Evolutionary conservation across 306 rosid species (phyloP).

Genomic region (Macrotyloma uniflorum): DNA sequence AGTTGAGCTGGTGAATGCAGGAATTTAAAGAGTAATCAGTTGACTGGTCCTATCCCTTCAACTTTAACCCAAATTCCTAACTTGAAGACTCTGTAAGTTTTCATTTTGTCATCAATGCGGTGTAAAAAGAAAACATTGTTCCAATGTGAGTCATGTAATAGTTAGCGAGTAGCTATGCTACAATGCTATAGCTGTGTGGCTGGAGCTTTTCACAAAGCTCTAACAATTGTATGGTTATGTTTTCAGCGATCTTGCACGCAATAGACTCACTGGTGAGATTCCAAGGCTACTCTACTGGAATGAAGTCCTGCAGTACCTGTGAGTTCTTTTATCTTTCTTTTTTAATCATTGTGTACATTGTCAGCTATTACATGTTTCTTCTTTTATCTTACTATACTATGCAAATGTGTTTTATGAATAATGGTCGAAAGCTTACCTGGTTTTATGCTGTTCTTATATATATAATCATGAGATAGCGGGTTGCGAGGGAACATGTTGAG

Average conservation of each 20-base stretch:
- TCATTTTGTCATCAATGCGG: background rate
- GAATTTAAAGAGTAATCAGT: constrained; percentile 19
- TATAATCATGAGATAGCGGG: background rate
- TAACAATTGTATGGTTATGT: background rate
- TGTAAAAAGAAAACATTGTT: background rate
- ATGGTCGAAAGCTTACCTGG: background rate
- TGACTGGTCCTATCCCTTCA: constrained; percentile 18
- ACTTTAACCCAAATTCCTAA: constrained; percentile 20
- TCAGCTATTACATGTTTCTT: background rate
- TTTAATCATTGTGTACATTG: background rate
- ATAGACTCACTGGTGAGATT: constrained; percentile 20
- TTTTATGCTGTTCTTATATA: background rate
- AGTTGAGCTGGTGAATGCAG: constrained; percentile 7
- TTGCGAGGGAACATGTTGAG: constrained; percentile 21
- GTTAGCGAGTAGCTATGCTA: background rate
- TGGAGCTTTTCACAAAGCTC: background rate
- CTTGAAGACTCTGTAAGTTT: constrained; percentile 24
- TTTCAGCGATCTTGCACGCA: constrained; percentile 15
- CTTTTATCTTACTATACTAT: background rate
- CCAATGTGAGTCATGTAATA: background rate
- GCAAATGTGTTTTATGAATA: background rate
- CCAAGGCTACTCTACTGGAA: constrained; percentile 21
- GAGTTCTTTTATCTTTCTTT: background rate
- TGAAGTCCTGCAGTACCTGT: constrained; percentile 23
- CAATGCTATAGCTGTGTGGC: background rate